A percentile compares a stretch with the other conserved stretches of the same genome.
phyloP scores from a whole-genome alignment of 2,329 filamentous ascomycete genomes.

The Macrophomina phaseolina region DNA sequence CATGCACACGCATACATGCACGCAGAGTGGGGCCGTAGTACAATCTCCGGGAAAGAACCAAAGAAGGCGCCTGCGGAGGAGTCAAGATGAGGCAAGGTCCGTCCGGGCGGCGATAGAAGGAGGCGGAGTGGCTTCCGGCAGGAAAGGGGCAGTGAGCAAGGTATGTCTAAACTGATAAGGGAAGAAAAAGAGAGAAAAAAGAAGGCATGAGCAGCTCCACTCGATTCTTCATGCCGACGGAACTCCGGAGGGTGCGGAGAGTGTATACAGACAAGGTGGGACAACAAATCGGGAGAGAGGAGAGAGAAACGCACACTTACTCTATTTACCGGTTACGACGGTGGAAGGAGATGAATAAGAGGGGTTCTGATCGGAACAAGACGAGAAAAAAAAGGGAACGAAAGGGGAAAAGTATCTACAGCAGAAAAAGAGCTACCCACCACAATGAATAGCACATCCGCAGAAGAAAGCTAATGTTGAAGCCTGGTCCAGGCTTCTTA shows the following conservation, averaged over 20 bases:
- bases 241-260: no score
- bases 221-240: neutral
- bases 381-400: neutral
- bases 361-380: neutral
- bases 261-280: no score
- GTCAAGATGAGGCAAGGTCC: no score
- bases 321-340: neutral
- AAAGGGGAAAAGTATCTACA: neutral
- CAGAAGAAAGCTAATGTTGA: neutral
- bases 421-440: conserved; percentile 2
- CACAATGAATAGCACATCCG: conserved; percentile 4
- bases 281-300: neutral
- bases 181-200: no score
- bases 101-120: no score
- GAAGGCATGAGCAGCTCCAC: neutral
- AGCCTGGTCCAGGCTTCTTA: neutral
- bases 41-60: no score
- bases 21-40: no score
- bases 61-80: no score
- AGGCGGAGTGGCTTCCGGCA: no score
- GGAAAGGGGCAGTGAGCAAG: no score
- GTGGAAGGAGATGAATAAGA: neutral
- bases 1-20: no score
- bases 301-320: neutral
- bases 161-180: no score